These are phyloP conservation scores for Chaetomiaceae sp. DNA, from an alignment of 2,329 filamentous ascomycete genomes.

Conservation along the genomic window DNA sequence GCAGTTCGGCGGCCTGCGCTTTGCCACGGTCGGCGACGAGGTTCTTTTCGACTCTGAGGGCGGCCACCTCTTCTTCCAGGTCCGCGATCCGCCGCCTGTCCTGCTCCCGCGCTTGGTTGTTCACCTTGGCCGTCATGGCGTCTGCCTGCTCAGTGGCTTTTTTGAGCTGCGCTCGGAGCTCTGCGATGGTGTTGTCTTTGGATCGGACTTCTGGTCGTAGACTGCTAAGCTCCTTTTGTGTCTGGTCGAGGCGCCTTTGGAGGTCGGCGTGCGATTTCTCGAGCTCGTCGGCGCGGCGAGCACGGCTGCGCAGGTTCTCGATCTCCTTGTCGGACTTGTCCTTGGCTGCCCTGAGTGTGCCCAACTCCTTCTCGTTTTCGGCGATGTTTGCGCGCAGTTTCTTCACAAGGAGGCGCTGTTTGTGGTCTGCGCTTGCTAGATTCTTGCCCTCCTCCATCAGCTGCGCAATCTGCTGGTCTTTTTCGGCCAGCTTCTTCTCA, in stretches of 20 bases:
- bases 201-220: slow-evolving; percentile 60
- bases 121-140: slow-evolving; percentile 60
- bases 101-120: slow-evolving; percentile 62
- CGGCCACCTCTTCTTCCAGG: slow-evolving; percentile 54
- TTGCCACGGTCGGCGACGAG: slow-evolving; percentile 62
- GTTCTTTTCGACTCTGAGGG: slow-evolving; percentile 75
- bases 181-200: slow-evolving; percentile 61
- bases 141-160: slow-evolving; percentile 64
- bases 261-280: slow-evolving; percentile 52
- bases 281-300: slow-evolving; percentile 47
- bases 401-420: slow-evolving; percentile 77
- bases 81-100: slow-evolving; percentile 52
- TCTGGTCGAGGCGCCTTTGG: slow-evolving; percentile 56
- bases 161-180: slow-evolving; percentile 65
- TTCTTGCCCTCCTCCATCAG: slow-evolving; percentile 91
- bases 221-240: slow-evolving; percentile 44
- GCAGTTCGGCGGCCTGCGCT: slow-evolving; percentile 65
- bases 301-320: slow-evolving; percentile 42
- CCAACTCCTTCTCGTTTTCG: slow-evolving; percentile 61
- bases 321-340: slow-evolving; percentile 55
- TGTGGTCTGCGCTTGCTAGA: slow-evolving; percentile 79
- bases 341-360: slow-evolving; percentile 54
- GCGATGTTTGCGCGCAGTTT: slow-evolving; percentile 65
- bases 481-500: slow-evolving; percentile 80
- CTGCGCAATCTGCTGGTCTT: slow-evolving; percentile 83